Base-by-base conservation (phyloP, 2,329 filamentous ascomycete species). In the Phialophora chinensis region DNA sequence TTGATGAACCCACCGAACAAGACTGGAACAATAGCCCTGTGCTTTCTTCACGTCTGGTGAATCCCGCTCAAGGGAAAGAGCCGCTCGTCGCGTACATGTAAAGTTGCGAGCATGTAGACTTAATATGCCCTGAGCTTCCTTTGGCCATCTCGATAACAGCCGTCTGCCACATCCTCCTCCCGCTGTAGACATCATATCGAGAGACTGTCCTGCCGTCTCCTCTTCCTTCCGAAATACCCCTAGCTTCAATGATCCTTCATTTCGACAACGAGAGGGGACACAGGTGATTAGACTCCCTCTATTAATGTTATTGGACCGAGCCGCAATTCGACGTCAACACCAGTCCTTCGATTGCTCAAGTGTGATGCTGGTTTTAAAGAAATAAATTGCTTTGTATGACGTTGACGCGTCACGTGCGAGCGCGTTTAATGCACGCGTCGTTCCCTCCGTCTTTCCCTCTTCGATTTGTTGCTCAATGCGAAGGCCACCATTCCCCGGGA, bases 1-100 rank as follows among this genome's bases (percentile, higher is more conserved):
- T 35, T 20, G 23, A 52, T 47, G 38, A 44, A 59, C 60, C 55
- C 79, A 86, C 85, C 79, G 79, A 64, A 90, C 79, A 50, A 88
- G 80, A 70, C 84, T 80, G n/a, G 84, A 76, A 74, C 87, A 90
- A 75, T 88, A 89, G 69, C 77, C 78, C 65, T 84, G 80, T 11
- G 87, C 86, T 56, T 83, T 80, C 70, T 83, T 76, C 50, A 88
- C 77, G 74, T 88, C 86, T 55, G 60, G 77, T 74, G n/a, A 80
- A 71, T 63, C 72, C 69, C 35, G 72, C 69, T 66, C 72, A 63
- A 63, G 72, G 49, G 14, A 75, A 56, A 59, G 64, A 33, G 52
- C 25, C 35, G 50, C 31, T 44, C 17, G 52, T 42, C 35, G 20
- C 17, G 71, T 70, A 25, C 66, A 57, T 35, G 71, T 62, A 53